Conservation (phyloP, 768 basidiomycete genomes). For the Coprinopsis sp. region DNA sequence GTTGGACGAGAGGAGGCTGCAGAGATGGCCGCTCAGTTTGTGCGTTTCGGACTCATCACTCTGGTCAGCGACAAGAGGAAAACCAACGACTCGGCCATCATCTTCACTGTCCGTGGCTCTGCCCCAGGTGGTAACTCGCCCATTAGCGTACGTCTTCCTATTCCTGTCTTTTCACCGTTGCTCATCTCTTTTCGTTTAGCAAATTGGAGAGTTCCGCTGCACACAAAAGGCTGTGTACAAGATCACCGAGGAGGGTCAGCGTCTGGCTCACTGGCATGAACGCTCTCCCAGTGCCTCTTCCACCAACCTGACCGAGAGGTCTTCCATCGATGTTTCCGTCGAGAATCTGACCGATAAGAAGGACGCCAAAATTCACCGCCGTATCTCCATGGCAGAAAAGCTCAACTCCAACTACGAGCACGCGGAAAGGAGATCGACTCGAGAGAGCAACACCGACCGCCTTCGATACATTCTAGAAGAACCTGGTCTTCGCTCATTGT, state of each 20-base stretch:
- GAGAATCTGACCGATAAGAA: slow-evolving; percentile 31
- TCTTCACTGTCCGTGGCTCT: slow-evolving; percentile 85
- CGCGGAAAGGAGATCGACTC: slow-evolving; percentile 51
- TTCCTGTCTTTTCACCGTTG: slow-evolving; percentile 13
- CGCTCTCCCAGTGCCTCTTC: slow-evolving; percentile 64
- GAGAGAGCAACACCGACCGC: slow-evolving; percentile 91
- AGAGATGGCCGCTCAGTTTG: slow-evolving; percentile 97
- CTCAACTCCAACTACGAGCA: slow-evolving; percentile 53
- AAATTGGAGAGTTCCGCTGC: slow-evolving; percentile 94
- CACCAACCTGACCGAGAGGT: slow-evolving; percentile 56
- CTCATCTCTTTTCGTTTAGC: slow-evolving; percentile 39
- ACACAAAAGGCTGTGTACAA: slow-evolving; percentile 94
- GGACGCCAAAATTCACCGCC: slow-evolving; percentile 68
- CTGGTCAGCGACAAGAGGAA: slow-evolving; percentile 90
- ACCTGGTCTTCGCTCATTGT: slow-evolving; percentile 79
- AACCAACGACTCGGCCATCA: slow-evolving; percentile 88
- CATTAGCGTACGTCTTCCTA: slow-evolving; percentile 52
- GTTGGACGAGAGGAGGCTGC: slow-evolving; percentile 95
- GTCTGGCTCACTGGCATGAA: slow-evolving; percentile 80
- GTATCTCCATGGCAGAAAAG: slow-evolving; percentile 74
- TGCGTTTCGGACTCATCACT: slow-evolving; percentile 85
- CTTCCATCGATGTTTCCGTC: slow-evolving; percentile 52
- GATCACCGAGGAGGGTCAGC: slow-evolving; percentile 87
- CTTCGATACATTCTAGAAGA: slow-evolving; percentile 91
- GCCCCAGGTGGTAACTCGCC: slow-evolving; percentile 71